Percentiles rank a stretch among this genome's conserved stretches.
Conservation (phyloP, 306 rosid species). For the Vicia villosa region DNA sequence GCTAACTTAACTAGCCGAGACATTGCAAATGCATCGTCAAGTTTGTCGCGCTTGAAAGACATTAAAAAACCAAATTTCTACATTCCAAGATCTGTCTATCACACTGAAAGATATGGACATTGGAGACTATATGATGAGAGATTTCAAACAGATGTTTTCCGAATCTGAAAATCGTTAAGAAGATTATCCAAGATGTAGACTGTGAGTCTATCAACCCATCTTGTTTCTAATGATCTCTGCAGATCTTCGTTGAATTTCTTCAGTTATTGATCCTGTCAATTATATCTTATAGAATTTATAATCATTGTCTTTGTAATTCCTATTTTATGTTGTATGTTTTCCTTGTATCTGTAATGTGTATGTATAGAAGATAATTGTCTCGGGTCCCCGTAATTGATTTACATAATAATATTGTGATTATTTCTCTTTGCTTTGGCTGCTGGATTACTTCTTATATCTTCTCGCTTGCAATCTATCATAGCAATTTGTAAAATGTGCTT, state of each 20-base stretch:
- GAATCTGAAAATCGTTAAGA: slow-evolving; percentile 48
- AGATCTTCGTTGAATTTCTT: slow-evolving; percentile 24
- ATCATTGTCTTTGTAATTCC: slow-evolving; percentile 34
- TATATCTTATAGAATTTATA: slow-evolving; percentile 33
- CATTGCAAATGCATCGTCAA: slow-evolving; percentile 59
- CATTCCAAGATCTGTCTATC: slow-evolving; percentile 46
- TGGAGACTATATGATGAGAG: slow-evolving; percentile 90
- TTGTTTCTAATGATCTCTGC: slow-evolving; percentile 23
- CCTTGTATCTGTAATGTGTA: slow-evolving; percentile 16
- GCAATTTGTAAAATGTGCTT: slow-evolving; percentile 6
- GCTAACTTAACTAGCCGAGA: slow-evolving; percentile 72
- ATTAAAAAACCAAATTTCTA: slow-evolving; percentile 50
- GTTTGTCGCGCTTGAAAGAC: slow-evolving; percentile 35
- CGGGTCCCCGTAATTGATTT: slow-evolving; percentile 8
- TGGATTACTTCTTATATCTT: slow-evolving; percentile 9
- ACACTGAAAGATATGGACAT: slow-evolving; percentile 63
- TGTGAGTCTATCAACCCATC: slow-evolving; percentile 20
- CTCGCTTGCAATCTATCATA: not conserved
- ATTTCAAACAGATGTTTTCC: slow-evolving; percentile 84
- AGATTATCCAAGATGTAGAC: slow-evolving; percentile 16
- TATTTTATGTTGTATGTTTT: slow-evolving; percentile 27
- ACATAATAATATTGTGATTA: slow-evolving; percentile 19
- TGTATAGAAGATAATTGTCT: slow-evolving; percentile 15
- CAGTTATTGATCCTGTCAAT: slow-evolving; percentile 16
- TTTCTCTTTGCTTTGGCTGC: slow-evolving; percentile 15